These are phyloP conservation scores for Ophiostoma sp. DNA, from an alignment of 2,329 filamentous ascomycete genomes.

Conservation along the genomic window DNA sequence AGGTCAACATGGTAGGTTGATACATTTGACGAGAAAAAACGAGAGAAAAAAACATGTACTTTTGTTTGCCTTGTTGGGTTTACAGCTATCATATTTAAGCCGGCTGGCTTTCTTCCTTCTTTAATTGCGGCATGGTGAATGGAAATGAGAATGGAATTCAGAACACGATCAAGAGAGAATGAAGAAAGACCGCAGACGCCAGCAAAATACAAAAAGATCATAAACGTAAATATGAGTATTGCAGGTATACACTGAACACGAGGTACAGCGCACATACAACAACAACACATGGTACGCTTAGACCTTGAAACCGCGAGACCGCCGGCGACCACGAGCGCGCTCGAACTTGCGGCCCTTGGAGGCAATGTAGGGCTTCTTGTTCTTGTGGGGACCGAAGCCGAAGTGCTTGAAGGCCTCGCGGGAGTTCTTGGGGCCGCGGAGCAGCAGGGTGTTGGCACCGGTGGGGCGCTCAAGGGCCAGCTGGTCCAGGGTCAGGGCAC, in stretches of 20 bases:
- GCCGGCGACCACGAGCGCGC: constrained; percentile 95
- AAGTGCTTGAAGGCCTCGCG: constrained; percentile 99
- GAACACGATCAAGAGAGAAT: background rate
- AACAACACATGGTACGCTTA: constrained; percentile 50
- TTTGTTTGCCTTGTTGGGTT: background rate
- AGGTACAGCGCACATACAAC: background rate
- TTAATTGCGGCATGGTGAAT: background rate
- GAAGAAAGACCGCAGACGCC: background rate
- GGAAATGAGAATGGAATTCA: background rate
- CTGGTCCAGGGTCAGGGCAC: constrained; percentile 94
- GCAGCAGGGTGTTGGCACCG: constrained; percentile 91
- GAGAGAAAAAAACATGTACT: background rate
- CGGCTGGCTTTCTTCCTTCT: background rate
- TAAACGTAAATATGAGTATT: background rate
- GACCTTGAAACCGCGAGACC: constrained; percentile 99
- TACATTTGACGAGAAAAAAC: background rate
- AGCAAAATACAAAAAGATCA: background rate
- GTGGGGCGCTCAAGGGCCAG: constrained; percentile 92
- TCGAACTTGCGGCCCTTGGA: constrained; percentile 99
- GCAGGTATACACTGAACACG: background rate
- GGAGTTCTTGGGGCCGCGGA: constrained; percentile 96
- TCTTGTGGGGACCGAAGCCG: constrained; percentile 92
- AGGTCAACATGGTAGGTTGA: background rate
- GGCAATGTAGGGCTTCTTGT: constrained; percentile 98
- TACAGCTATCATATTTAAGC: background rate